These are phyloP conservation scores for Ceratocystis cacaofunesta DNA, from an alignment of 2,329 filamentous ascomycete species.

Conservation along the genomic window DNA sequence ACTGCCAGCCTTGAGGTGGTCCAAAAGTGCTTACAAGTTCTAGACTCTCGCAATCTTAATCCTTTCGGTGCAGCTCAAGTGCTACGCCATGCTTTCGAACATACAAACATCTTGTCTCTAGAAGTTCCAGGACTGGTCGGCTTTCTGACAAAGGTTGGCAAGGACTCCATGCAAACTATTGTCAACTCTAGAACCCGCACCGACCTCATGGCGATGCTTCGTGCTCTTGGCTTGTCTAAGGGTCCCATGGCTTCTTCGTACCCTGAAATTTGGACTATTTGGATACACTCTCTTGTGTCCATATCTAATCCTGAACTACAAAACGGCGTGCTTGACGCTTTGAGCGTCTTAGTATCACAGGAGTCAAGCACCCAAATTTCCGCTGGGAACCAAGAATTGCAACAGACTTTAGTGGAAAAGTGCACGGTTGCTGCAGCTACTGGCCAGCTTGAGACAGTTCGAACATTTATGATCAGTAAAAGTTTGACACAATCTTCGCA, in stretches of 20 bases:
- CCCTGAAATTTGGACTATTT: constrained; percentile 30
- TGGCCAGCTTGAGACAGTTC: constrained; percentile 17
- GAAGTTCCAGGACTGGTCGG: constrained; percentile 9
- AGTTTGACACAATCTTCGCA: neutral
- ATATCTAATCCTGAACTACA: constrained; percentile 14
- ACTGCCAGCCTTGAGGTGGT: constrained; percentile 21
- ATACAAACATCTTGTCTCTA: constrained; percentile 6
- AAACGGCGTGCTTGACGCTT: constrained; percentile 22
- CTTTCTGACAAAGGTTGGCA: constrained; percentile 11
- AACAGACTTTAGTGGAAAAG: constrained; percentile 31
- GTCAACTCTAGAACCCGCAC: constrained; percentile 53
- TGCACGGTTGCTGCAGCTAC: constrained; percentile 28
- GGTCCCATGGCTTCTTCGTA: constrained; percentile 23
- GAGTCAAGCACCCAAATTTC: constrained; percentile 28
- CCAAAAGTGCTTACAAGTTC: constrained; percentile 26
- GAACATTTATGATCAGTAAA: constrained; percentile 21
- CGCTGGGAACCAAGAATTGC: constrained; percentile 28
- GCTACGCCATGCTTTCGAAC: constrained; percentile 21
- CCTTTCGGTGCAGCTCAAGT: constrained; percentile 40
- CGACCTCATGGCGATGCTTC: constrained; percentile 51
- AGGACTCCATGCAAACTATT: constrained; percentile 23
- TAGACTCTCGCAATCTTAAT: constrained; percentile 39
- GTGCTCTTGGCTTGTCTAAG: constrained; percentile 33
- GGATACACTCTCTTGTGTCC: constrained; percentile 30
- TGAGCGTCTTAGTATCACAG: constrained; percentile 35